Conservation (phyloP, 768 basidiomycete species). For the Suillus ampliporus region DNA sequence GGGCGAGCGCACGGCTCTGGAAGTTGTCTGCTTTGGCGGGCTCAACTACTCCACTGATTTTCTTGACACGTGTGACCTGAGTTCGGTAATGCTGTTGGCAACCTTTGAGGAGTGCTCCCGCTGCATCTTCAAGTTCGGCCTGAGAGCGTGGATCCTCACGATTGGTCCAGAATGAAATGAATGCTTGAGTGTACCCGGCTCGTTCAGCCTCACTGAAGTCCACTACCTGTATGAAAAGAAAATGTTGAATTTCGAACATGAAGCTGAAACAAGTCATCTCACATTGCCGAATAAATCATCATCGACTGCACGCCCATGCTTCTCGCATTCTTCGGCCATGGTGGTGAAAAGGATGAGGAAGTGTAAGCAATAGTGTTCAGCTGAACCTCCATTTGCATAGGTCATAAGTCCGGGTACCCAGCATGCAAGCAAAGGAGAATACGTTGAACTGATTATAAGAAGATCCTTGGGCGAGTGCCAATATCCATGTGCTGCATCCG, state of each 20-base stretch:
- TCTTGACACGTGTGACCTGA: constrained; percentile 33
- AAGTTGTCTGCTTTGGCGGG: neutral
- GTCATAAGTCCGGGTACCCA: constrained; percentile 37
- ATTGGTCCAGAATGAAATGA: constrained; percentile 28
- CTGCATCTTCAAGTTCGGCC: constrained; percentile 29
- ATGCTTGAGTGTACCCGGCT: constrained; percentile 35
- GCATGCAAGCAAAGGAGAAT: constrained; percentile 29
- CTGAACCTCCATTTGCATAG: too few species aligned
- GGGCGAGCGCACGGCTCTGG: neutral
- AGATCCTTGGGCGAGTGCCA: constrained; percentile 34
- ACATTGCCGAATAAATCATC: constrained; percentile 21
- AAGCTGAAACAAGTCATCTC: constrained; percentile 4
- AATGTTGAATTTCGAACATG: too few species aligned
- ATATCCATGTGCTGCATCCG: constrained; percentile 43
- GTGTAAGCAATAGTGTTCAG: too few species aligned
- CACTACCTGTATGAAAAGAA: constrained; percentile 37
- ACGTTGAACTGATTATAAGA: constrained; percentile 39
- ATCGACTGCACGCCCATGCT: neutral
- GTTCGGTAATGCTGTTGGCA: constrained; percentile 39
- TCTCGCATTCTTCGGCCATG: constrained; percentile 21
- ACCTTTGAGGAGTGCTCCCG: constrained; percentile 26
- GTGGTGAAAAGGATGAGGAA: too few species aligned
- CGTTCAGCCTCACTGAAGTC: constrained; percentile 43
- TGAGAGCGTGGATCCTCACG: constrained; percentile 2
- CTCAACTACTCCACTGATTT: constrained; percentile 18